These are phyloP conservation scores for Tremella fuciformis DNA, from an alignment of 768 basidiomycete genomes.

Conservation along the genomic window DNA sequence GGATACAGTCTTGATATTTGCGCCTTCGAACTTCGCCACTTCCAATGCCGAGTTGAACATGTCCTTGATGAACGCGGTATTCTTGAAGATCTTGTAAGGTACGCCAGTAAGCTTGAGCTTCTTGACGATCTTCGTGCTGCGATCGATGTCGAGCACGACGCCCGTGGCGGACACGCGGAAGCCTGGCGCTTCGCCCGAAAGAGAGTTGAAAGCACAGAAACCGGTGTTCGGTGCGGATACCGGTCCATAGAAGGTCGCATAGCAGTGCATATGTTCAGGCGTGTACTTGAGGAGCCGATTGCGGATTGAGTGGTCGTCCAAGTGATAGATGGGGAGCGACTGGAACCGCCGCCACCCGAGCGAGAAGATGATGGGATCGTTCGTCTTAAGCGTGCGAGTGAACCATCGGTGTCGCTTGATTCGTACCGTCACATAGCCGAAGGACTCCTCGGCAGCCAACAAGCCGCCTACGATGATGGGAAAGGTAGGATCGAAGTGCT, in stretches of 20 bases:
- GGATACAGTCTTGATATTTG: conserved; percentile 90
- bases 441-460: conserved; percentile 80
- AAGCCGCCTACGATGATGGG: conserved; percentile 92
- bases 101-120: conserved; percentile 94
- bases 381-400: conserved; percentile 84
- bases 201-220: conserved; percentile 92
- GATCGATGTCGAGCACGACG: conserved; percentile 88
- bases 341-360: conserved; percentile 99
- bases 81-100: conserved; percentile 98
- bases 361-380: conserved; percentile 93
- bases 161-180: conserved; percentile 93
- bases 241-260: conserved; percentile 95
- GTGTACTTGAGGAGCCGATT: conserved; percentile 99
- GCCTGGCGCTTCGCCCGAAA: conserved; percentile 64
- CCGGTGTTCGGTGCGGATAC: conserved; percentile 88
- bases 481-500: conserved; percentile 85
- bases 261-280: conserved; percentile 99
- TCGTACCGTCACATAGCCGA: conserved; percentile 90
- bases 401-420: conserved; percentile 97
- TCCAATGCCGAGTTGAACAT: conserved; percentile 94
- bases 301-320: conserved; percentile 96
- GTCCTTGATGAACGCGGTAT: conserved; percentile 95
- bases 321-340: conserved; percentile 85
- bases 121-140: conserved; percentile 92
- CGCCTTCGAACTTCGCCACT: conserved; percentile 97